Conservation (phyloP, 306 rosid genomes). For the Lathyrus aphaca region DNA sequence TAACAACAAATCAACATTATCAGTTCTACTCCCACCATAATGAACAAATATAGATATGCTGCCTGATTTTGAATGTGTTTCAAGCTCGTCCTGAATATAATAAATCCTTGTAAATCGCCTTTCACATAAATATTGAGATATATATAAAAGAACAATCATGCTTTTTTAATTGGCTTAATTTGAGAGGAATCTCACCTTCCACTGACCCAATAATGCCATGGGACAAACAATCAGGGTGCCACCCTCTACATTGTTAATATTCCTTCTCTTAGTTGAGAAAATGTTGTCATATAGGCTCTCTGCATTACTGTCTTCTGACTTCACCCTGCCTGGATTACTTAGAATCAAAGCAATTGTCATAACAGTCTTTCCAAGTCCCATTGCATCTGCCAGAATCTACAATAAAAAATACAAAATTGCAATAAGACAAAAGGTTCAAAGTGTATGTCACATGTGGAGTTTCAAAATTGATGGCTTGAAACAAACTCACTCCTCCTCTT, state of each 20-base stretch:
- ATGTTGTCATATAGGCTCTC: constrained; percentile 7
- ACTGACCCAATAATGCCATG: constrained; percentile 84
- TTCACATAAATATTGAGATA: neutral
- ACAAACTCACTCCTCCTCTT: constrained; percentile 88
- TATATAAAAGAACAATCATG: neutral
- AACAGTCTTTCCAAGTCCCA: constrained; percentile 98
- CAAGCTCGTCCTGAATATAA: constrained; percentile 81
- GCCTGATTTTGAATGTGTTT: constrained; percentile 63
- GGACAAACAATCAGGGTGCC: constrained; percentile 94
- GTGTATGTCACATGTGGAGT: neutral
- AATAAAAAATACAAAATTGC: neutral
- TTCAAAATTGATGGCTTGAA: constrained; percentile 14
- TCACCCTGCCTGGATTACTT: constrained; percentile 52
- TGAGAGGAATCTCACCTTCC: constrained; percentile 65
- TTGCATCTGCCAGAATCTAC: constrained; percentile 86
- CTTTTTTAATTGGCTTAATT: neutral
- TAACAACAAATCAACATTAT: constrained; percentile 51
- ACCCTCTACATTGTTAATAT: constrained; percentile 48
- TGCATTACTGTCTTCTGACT: constrained; percentile 37
- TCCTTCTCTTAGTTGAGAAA: constrained; percentile 37
- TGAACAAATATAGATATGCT: constrained; percentile 75
- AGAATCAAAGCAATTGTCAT: constrained; percentile 87
- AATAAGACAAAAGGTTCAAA: constrained; percentile 34
- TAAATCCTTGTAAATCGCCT: constrained; percentile 34
- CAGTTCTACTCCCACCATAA: constrained; percentile 76